A percentile compares a stretch with the other conserved stretches of the same genome.
phyloP scores from a whole-genome alignment of 331 rosid genomes.

The Pyrus hybrid region DNA sequence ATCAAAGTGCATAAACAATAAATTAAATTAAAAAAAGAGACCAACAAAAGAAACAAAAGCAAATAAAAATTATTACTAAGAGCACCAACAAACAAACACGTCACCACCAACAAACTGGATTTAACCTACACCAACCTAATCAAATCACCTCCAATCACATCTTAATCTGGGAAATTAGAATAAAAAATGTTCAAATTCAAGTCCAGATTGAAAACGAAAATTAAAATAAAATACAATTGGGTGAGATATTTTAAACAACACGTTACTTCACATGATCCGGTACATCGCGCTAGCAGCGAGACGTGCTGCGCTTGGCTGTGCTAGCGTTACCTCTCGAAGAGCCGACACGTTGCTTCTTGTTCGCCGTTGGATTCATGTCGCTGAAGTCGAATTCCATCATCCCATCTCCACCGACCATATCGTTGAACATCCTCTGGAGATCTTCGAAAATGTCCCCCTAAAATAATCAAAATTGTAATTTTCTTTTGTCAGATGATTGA shows the following conservation, averaged over 20 bases:
- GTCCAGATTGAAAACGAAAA: not conserved
- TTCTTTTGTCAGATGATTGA: too few species aligned
- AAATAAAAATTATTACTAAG: not conserved
- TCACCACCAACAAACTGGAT: not conserved
- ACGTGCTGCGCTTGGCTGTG: not conserved
- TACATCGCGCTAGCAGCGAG: conserved; percentile 31
- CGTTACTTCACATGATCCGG: not conserved
- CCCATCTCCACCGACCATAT: conserved; percentile 66
- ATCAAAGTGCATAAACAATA: too few species aligned
- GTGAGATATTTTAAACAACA: not conserved
- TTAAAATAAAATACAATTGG: not conserved
- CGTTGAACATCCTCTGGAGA: conserved; percentile 71
- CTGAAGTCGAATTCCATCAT: conserved; percentile 23
- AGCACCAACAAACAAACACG: not conserved
- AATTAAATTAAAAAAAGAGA: not conserved
- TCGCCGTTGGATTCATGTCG: conserved; percentile 28
- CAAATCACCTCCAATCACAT: not conserved
- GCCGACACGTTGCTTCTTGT: conserved; percentile 41
- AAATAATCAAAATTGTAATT: too few species aligned
- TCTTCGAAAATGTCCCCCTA: conserved; percentile 87
- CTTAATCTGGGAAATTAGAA: not conserved
- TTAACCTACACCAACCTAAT: not conserved
- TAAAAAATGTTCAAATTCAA: not conserved
- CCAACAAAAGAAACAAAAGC: not conserved
- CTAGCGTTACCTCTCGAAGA: conserved; percentile 18